These are phyloP conservation scores for Debaryomyces nepalensis DNA, from an alignment of 1,139 yeast species.

Conservation along the genomic window DNA sequence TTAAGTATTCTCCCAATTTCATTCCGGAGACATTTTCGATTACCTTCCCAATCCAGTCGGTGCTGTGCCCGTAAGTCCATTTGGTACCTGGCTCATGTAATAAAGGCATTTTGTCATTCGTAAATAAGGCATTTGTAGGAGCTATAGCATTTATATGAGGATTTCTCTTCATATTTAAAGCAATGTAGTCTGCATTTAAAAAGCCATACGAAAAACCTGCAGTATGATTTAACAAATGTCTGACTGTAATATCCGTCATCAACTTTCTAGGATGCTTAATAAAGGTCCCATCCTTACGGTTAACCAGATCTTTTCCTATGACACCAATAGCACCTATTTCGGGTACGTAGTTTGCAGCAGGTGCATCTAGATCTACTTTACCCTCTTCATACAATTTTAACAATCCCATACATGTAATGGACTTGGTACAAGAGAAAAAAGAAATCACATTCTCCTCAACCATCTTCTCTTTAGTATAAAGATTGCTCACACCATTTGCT, in stretches of 20 bases:
- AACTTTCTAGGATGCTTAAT: constrained; percentile 35
- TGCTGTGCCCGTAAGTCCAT: constrained; percentile 56
- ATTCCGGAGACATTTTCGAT: constrained; percentile 49
- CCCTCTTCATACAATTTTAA: constrained; percentile 53
- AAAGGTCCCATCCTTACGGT: constrained; percentile 41
- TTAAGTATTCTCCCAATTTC: constrained; percentile 46
- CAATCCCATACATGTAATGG: constrained; percentile 51
- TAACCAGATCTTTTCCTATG: constrained; percentile 39
- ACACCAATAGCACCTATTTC: constrained; percentile 45
- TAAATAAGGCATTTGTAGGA: constrained; percentile 34
- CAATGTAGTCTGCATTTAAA: constrained; percentile 35
- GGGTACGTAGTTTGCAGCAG: constrained; percentile 45
- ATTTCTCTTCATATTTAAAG: constrained; percentile 25
- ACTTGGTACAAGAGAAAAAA: constrained; percentile 53
- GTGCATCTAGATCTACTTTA: constrained; percentile 44
- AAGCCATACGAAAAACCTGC: constrained; percentile 56
- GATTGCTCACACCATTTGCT: constrained; percentile 29
- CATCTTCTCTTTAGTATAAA: constrained; percentile 23
- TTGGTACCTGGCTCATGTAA: constrained; percentile 56
- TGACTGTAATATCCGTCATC: constrained; percentile 44
- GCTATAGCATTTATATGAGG: constrained; percentile 25
- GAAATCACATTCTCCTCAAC: constrained; percentile 35
- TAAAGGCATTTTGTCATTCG: constrained; percentile 43
- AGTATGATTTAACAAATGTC: constrained; percentile 55
- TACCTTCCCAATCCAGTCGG: constrained; percentile 59